Base-by-base conservation (phyloP, 805 yeast species). In the Lipomyces mesembrius region DNA sequence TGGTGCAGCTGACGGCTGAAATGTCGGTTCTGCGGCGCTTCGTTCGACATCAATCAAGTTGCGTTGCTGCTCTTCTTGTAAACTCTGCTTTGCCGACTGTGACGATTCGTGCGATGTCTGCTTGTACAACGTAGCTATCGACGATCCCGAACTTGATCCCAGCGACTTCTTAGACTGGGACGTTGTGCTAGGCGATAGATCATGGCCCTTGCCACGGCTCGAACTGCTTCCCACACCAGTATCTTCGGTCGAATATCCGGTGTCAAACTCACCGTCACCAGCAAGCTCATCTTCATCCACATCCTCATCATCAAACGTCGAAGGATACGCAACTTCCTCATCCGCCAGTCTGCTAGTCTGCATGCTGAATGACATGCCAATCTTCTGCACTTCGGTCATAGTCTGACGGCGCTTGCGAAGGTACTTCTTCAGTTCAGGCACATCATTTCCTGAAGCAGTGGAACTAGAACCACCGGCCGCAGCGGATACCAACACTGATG, bases 281-380 rank as follows among this genome's bases (percentile, higher is more conserved):
- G 59, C 51, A 3, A 43, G 76, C 1, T 74, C 78, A 20, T 74
- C 76, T 32, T 65, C 68, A 25, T 70, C 74, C 3, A 54, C 70
- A 9, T 71, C 75, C 17, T 72, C 74, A n/a, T 70, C 75, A 20
- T 74, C 74, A 14, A 65, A 67, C 9, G 57, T 69, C 14, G 60
- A 65, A 12, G 72, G 69, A 39, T 71, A 68, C 25, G 71, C 74
- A 4, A 66, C 64, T n/a, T 70, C 82, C 39, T 78, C 70, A 22
- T 77, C 79, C 8, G 77, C 77, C 2, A 87, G 78, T 71, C 80
- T 81, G 64, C 83, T 85, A 0, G 94, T 85, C 65, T 88, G 88
- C 88, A 93, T 90, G 60, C 88, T 87, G 66, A 91, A 83, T 0
- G 95, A 87, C 3, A 92, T 85, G 0, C 97, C 97, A 71, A 89